These are phyloP conservation scores for Amaranthus cruentus DNA, from an alignment of 148 eudicot genomes.

Conservation along the genomic window DNA sequence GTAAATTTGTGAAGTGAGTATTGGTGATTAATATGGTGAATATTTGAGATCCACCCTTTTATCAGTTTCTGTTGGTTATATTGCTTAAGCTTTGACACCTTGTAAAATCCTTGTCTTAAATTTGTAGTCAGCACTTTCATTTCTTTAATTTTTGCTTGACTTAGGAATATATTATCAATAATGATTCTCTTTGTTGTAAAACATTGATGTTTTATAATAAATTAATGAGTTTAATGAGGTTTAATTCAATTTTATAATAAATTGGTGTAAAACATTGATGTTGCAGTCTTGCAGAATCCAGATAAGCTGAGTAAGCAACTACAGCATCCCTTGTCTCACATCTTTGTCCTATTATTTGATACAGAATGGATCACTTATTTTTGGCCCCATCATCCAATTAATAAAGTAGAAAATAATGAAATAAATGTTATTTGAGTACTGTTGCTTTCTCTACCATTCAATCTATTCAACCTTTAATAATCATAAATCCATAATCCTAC, in stretches of 20 bases:
- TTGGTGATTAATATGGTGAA: neutral
- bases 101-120: neutral
- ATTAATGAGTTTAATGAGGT: neutral
- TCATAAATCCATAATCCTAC: neutral
- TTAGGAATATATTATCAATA: neutral
- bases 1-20: neutral
- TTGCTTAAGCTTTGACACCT: neutral
- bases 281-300: neutral
- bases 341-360: neutral
- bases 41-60: neutral
- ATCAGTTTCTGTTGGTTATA: neutral
- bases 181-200: neutral
- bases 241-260: neutral
- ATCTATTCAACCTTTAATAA: neutral
- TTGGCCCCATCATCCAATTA: neutral
- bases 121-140: neutral
- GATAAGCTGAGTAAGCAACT: conserved; percentile 5
- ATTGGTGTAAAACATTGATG: neutral
- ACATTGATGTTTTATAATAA: neutral
- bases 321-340: neutral
- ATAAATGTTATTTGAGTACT: neutral
- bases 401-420: neutral
- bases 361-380: neutral
- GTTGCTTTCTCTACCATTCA: conserved; percentile 5
- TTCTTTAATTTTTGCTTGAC: neutral